Evolutionary conservation across 169 alveolate species (phyloP), one percentile per base, ranked within the genome.

Genomic region (Theileria annulata): DNA sequence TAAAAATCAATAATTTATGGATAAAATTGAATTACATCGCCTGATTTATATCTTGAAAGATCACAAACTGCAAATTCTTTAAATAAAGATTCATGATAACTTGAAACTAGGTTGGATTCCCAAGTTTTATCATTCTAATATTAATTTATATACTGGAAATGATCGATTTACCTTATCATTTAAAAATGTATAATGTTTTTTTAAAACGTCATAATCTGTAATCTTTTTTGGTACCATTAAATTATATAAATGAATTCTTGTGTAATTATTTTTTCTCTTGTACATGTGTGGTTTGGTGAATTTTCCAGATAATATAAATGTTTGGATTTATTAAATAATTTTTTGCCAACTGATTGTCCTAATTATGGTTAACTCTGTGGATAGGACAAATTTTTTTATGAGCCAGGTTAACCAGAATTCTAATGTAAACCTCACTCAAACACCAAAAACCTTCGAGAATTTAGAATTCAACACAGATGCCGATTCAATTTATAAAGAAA

Each of bases 281-380:
- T 8, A 35, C 19, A 68, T 42, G 63, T 68, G 66, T 27, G 75
- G 59, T 35, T 35, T 35, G 3, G 3, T 35, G 13, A 19, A 1
- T n/a, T 10, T 33, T 64, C 48, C 73, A 64, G 31, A 19, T 30
- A 21, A 64, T 35, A 64, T 6, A 67, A 21, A 71, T 27, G 28
- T 10, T 13, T 54, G 33, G 9, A 25, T 71, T 31, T 71, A 47
- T 71, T 35, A 58, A 13, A 71, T 42, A 31, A 49, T 15, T 48
- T 12, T 51, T 51, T n/a, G 2, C 23, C 19, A 3, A 75, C 76
- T n/a, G 21, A 19, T 56, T 59, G 25, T 69, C 15, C 12, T 15
- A n/a, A 48, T 15, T 13, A 84, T 84, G 90, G 90, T 77, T 5
- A 54, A 68, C 31, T 75, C 72, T 23, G 87, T 84, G 27, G 71